phyloP scores from a whole-genome alignment of 352 stramenopile genomes.

The Pythium periplocum region DNA sequence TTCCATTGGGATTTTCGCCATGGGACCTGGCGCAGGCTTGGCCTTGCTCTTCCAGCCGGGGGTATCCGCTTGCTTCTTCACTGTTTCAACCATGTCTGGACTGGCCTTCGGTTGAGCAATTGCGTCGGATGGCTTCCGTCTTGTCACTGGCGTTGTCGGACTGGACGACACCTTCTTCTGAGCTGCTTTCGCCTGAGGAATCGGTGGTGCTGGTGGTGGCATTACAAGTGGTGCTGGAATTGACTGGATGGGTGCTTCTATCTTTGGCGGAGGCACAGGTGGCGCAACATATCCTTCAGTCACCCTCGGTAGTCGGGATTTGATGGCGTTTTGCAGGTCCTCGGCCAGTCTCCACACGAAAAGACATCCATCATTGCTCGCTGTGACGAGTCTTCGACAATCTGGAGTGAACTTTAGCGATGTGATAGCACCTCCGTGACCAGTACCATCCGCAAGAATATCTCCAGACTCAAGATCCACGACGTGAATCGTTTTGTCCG shows the following conservation, averaged over 20 bases:
- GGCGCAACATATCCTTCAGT: slow-evolving; percentile 21
- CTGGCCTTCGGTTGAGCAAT: background rate
- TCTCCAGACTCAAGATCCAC: slow-evolving; percentile 79
- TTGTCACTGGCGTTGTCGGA: background rate
- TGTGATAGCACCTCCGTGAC: slow-evolving; percentile 83
- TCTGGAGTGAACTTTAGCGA: slow-evolving; percentile 83
- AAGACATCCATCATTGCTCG: slow-evolving; percentile 80
- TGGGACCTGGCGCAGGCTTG: slow-evolving; percentile 36
- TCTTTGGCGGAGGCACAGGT: slow-evolving; percentile 19
- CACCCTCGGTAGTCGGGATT: slow-evolving; percentile 38
- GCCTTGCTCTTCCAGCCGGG: slow-evolving; percentile 44
- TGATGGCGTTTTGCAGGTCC: slow-evolving; percentile 67
- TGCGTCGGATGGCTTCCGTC: slow-evolving; percentile 1
- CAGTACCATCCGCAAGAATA: slow-evolving; percentile 65
- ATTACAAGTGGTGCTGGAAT: slow-evolving; percentile 5
- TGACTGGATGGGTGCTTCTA: background rate
- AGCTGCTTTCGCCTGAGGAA: slow-evolving; percentile 5
- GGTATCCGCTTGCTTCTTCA: slow-evolving; percentile 1
- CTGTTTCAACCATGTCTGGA: background rate
- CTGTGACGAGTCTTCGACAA: slow-evolving; percentile 77
- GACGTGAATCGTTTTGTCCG: slow-evolving; percentile 85
- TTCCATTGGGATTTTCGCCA: slow-evolving; percentile 52
- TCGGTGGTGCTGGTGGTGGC: slow-evolving; percentile 23
- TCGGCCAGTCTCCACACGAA: slow-evolving; percentile 86
- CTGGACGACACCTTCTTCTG: no score